Percentiles rank a stretch among this genome's conserved stretches.
phyloP scores from a whole-genome alignment of 148 eudicot genomes.

The Vaccinium macrocarpon region DNA sequence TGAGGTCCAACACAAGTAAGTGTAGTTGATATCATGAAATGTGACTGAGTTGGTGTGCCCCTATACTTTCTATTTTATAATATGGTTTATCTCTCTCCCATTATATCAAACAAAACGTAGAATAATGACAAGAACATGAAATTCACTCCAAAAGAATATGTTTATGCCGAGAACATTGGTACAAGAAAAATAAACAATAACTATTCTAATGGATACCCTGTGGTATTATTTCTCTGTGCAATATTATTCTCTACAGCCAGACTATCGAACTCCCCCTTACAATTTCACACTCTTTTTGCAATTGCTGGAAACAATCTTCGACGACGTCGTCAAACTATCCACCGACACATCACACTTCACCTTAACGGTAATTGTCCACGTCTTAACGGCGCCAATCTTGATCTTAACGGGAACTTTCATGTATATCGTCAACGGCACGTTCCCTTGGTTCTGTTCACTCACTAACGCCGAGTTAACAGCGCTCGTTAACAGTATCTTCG shows the following conservation, averaged over 20 bases:
- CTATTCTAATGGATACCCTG: not conserved
- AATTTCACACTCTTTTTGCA: slow-evolving; percentile 51
- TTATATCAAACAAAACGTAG: not conserved
- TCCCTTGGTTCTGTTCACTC: slow-evolving; percentile 28
- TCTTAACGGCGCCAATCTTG: slow-evolving; percentile 57
- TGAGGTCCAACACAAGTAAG: too few relatives aligned
- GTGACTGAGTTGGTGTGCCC: too few relatives aligned
- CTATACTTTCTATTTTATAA: too few relatives aligned
- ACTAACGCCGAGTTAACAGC: slow-evolving; percentile 34
- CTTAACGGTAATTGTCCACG: slow-evolving; percentile 62
- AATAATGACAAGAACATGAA: not conserved
- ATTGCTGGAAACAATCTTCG: slow-evolving; percentile 52
- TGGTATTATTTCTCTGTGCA: not conserved
- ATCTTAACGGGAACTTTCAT: slow-evolving; percentile 58
- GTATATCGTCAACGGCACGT: slow-evolving; percentile 50
- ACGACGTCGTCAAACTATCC: slow-evolving; percentile 40
- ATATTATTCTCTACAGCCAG: slow-evolving; percentile 4
- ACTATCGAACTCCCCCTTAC: slow-evolving; percentile 19
- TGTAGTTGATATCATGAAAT: too few relatives aligned
- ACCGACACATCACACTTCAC: slow-evolving; percentile 53
- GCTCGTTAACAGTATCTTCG: slow-evolving; percentile 42
- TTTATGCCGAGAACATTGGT: not conserved
- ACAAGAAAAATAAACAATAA: not conserved
- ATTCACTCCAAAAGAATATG: not conserved
- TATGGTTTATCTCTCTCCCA: not conserved